Evolutionary conservation across 192 early-diverging fungal genomes (phyloP).

Genomic region (Haplosporangium gracile): DNA sequence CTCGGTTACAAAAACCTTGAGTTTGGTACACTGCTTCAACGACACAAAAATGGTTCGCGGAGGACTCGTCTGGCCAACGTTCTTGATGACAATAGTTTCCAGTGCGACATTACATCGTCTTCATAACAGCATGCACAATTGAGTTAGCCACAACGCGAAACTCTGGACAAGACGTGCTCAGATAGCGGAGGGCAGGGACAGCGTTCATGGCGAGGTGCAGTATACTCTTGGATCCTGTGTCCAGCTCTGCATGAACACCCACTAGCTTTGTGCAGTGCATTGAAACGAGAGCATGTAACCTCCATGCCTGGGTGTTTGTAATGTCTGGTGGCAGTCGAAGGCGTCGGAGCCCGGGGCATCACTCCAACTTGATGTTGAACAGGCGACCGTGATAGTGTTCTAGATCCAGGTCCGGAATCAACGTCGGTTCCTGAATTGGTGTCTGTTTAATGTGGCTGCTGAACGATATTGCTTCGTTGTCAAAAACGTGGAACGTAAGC

Average conservation of each 20-base stretch:
- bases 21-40: not conserved
- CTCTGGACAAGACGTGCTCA: not conserved
- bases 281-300: not conserved
- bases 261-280: not conserved
- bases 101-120: not conserved
- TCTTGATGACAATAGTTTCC: not conserved
- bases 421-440: not conserved
- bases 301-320: not conserved
- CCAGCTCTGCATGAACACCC: not conserved
- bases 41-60: not conserved
- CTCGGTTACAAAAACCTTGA: not conserved
- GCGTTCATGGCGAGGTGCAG: not conserved
- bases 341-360: not conserved
- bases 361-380: not conserved
- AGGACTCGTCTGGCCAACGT: not conserved
- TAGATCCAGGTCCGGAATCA: not conserved
- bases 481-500: not conserved
- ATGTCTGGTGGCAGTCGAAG: not conserved
- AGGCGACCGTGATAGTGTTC: not conserved
- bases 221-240: not conserved
- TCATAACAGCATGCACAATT: not conserved
- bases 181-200: not conserved
- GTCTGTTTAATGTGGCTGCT: not conserved
- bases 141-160: not conserved
- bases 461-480: not conserved